These are phyloP conservation scores for Euphorbia tirucalli DNA, from an alignment of 345 rosid species.

Conservation along the genomic window DNA sequence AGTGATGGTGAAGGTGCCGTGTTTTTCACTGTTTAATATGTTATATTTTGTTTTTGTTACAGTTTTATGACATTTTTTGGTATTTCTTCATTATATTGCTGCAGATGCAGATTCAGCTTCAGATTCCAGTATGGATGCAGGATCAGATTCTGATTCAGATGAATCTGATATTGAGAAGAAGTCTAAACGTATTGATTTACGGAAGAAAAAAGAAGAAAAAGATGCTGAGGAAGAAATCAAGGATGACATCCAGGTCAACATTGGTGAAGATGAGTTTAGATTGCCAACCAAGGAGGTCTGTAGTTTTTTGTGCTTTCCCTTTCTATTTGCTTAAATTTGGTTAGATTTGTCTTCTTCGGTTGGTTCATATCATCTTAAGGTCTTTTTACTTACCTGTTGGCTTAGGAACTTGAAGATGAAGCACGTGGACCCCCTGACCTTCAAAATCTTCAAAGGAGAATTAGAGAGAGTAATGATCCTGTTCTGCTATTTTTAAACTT, in stretches of 20 bases:
- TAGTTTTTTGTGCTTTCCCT: constrained; percentile 3
- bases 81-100: constrained; percentile 10
- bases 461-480: constrained; percentile 60
- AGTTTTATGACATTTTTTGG: background rate
- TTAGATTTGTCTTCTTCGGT: background rate
- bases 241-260: constrained; percentile 52
- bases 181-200: constrained; percentile 51
- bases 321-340: background rate
- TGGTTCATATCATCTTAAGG: background rate
- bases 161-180: constrained; percentile 48
- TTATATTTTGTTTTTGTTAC: background rate
- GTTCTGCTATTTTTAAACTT: background rate
- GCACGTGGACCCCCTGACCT: constrained; percentile 73
- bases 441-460: constrained; percentile 65
- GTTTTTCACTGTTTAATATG: background rate
- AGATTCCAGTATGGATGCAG: constrained; percentile 30
- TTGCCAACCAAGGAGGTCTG: constrained; percentile 81
- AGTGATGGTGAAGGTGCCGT: constrained; percentile 46
- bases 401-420: constrained; percentile 83
- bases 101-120: constrained; percentile 25
- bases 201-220: constrained; percentile 36
- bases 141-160: constrained; percentile 44
- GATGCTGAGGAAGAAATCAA: constrained; percentile 59
- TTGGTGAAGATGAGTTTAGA: constrained; percentile 67
- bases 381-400: constrained; percentile 11